phyloP scores from a whole-genome alignment of 495 filamentous ascomycete species.

The Penicillium lagena region DNA sequence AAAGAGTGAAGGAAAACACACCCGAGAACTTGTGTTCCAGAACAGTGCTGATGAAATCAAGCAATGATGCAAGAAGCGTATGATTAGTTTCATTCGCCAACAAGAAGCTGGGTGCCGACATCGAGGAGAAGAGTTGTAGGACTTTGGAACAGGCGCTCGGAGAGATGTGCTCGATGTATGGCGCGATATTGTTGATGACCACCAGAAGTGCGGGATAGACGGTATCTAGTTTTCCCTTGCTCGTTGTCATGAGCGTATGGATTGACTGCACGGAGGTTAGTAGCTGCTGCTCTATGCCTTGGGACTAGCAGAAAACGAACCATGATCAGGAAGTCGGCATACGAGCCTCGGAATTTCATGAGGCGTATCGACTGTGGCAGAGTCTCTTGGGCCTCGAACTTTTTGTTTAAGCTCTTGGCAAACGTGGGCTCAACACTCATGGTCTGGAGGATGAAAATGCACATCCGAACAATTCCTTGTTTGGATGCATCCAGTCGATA shows the following conservation, averaged over 20 bases:
- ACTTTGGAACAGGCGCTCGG: conserved; percentile 72
- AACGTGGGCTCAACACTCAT: conserved; percentile 90
- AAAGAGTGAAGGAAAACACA: conserved; percentile 30
- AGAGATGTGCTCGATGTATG: conserved; percentile 72
- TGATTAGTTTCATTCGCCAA: conserved; percentile 94
- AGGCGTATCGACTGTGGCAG: conserved; percentile 76
- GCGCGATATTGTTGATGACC: conserved; percentile 86
- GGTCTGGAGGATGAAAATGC: conserved; percentile 92
- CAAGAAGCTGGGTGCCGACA: conserved; percentile 94
- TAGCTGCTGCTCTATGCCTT: background rate
- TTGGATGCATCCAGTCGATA: conserved; percentile 80
- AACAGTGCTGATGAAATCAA: conserved; percentile 88
- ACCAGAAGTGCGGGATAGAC: conserved; percentile 91
- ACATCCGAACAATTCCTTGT: conserved; percentile 92
- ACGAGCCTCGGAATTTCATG: conserved; percentile 77
- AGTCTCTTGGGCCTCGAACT: conserved; percentile 84
- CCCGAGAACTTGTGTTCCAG: conserved; percentile 87
- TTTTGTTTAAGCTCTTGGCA: conserved; percentile 81
- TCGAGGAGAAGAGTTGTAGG: conserved; percentile 82
- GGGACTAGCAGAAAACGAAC: conserved; percentile 23
- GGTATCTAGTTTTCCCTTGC: conserved; percentile 83
- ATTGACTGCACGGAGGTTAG: conserved; percentile 64
- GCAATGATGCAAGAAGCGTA: conserved; percentile 66
- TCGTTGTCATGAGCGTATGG: conserved; percentile 83
- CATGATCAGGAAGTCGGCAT: conserved; percentile 91